These are phyloP conservation scores for Panicum virgatum DNA, from an alignment of 202 grass and related monocot genomes.

Conservation along the genomic window DNA sequence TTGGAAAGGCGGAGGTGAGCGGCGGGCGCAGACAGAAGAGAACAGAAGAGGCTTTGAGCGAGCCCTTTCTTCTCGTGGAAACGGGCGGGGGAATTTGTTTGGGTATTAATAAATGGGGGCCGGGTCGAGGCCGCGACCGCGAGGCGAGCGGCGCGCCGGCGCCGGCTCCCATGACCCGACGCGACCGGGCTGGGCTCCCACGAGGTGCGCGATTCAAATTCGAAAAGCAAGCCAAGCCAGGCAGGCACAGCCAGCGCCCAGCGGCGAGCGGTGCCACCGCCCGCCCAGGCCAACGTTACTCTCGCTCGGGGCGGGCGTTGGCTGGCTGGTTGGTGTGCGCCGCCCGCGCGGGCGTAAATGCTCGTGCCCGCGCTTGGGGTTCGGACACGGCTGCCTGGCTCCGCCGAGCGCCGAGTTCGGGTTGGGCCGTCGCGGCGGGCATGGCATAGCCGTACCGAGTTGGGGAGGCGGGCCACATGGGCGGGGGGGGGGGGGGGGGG, in stretches of 20 bases:
- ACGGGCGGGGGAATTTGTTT: conserved; percentile 25
- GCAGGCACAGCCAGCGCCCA: not conserved
- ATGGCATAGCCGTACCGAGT: not conserved
- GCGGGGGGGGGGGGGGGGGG: not conserved
- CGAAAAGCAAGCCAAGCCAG: not conserved
- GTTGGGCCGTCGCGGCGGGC: not conserved
- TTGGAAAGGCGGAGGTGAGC: conserved; percentile 17
- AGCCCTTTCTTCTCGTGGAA: conserved; percentile 30
- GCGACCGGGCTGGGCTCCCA: not conserved
- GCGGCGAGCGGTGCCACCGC: not conserved
- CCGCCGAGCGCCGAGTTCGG: not conserved
- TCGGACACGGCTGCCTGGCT: not conserved
- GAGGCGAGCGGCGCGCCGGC: conserved; percentile 16
- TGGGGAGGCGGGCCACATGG: conserved; percentile 25
- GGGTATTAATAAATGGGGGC: conserved; percentile 34
- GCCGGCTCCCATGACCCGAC: conserved; percentile 15
- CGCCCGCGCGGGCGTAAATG: conserved; percentile 26
- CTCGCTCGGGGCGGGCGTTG: not conserved
- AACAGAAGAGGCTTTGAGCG: not conserved
- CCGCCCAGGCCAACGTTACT: conserved; percentile 16
- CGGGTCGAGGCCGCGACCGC: not conserved
- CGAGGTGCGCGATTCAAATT: conserved; percentile 47
- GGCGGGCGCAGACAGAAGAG: not conserved
- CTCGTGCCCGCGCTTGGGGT: not conserved
- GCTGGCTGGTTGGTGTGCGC: conserved; percentile 22